A percentile compares a stretch with the other conserved stretches of the same genome.
phyloP scores from a whole-genome alignment of 225 moss, liverwort and hornwort genomes.

The Straminergon stramineum region DNA sequence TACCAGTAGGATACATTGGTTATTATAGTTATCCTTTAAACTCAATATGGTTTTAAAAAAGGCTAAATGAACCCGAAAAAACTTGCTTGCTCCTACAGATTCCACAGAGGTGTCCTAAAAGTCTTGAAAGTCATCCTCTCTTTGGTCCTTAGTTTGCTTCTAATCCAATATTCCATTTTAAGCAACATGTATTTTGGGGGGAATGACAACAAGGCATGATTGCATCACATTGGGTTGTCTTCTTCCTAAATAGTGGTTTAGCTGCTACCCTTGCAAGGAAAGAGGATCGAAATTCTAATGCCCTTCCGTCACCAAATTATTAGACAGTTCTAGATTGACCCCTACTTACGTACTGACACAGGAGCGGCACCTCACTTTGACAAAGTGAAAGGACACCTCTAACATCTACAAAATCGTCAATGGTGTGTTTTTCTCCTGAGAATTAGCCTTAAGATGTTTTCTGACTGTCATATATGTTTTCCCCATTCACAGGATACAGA shows the following conservation, averaged over 20 bases:
- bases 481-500: constrained; percentile 34
- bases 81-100: background rate
- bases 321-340: background rate
- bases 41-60: background rate
- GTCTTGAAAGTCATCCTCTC: background rate
- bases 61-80: background rate
- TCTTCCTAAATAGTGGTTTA: background rate
- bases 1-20: background rate
- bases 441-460: background rate
- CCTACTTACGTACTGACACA: background rate
- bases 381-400: background rate
- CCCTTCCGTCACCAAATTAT: background rate
- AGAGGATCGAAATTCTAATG: background rate
- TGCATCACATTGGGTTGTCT: background rate
- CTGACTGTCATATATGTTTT: background rate
- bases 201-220: background rate
- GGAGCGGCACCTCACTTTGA: background rate
- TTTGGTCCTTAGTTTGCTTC: background rate
- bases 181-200: background rate
- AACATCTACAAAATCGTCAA: background rate
- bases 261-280: background rate
- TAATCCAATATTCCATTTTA: background rate
- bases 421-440: background rate
- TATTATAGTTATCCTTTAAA: background rate
- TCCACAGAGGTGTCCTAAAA: background rate